A percentile compares a stretch with the other conserved stretches of the same genome.
Conservation (phyloP, 2,329 filamentous ascomycete species). For the Cryphonectria carpinicola region DNA sequence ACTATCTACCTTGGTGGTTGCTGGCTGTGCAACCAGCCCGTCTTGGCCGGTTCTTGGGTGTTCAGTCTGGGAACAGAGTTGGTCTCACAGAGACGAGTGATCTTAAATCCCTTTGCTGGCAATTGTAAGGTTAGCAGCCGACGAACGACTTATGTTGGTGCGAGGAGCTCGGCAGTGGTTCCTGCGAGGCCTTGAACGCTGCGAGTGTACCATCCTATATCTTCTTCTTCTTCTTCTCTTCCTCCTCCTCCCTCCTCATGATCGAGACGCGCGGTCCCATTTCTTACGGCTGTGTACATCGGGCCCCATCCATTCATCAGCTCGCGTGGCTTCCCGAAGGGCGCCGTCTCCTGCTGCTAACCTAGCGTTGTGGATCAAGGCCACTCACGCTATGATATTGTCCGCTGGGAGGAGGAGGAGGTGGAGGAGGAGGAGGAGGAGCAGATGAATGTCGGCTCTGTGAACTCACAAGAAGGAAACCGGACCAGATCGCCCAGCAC, state of each 20-base stretch:
- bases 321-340: background rate
- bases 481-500: background rate
- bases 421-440: too few species aligned
- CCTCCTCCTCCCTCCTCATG: background rate
- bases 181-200: background rate
- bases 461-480: background rate
- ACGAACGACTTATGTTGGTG: background rate
- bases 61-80: background rate
- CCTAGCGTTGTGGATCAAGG: background rate
- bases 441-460: background rate
- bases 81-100: background rate
- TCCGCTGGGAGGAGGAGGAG: too few species aligned
- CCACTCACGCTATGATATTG: background rate
- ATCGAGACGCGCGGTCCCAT: background rate
- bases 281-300: background rate
- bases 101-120: background rate
- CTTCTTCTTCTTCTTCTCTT: too few species aligned
- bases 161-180: background rate
- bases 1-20: background rate
- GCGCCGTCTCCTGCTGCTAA: background rate
- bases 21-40: background rate
- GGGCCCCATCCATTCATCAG: background rate
- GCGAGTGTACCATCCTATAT: background rate
- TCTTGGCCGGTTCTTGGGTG: background rate
- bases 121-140: background rate